These are phyloP conservation scores for Penicillium janthinellum DNA, from an alignment of 2,329 filamentous ascomycete genomes.

Conservation along the genomic window DNA sequence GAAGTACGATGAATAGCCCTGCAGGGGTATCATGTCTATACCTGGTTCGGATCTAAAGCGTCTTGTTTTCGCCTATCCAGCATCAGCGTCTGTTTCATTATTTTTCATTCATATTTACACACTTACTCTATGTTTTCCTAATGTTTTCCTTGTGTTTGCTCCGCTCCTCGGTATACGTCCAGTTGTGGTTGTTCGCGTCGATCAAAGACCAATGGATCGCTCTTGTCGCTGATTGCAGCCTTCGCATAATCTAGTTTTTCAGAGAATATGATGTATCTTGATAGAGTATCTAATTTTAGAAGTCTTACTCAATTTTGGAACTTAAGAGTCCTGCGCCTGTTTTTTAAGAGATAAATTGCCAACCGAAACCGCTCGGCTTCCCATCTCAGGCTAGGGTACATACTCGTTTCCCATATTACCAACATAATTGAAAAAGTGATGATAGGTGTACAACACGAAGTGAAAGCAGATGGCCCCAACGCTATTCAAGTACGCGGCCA, in stretches of 20 bases:
- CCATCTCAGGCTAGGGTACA: not conserved
- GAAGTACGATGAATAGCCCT: conserved; percentile 11
- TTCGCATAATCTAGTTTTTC: not conserved
- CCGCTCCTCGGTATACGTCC: not conserved
- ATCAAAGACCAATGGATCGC: not conserved
- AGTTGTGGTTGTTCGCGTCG: not conserved
- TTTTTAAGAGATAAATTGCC: not conserved
- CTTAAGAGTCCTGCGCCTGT: not conserved
- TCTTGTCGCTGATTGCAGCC: not conserved
- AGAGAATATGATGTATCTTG: not conserved
- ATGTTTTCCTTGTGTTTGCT: not conserved
- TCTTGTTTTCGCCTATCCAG: conserved; percentile 2
- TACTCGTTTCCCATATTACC: too few species aligned
- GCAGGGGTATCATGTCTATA: conserved; percentile 4
- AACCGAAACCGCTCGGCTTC: not conserved
- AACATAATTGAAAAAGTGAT: not conserved
- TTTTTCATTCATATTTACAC: not conserved
- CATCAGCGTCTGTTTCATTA: conserved; percentile 1
- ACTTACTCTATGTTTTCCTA: not conserved
- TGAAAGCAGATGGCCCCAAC: not conserved
- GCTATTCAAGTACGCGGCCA: conserved; percentile 7
- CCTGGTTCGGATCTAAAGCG: conserved; percentile 3
- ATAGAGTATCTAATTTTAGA: not conserved
- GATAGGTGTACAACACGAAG: not conserved
- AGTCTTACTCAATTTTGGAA: not conserved